Conservation (phyloP, 2,329 filamentous ascomycete genomes). For the Parasarocladium wereldwijsianum region DNA sequence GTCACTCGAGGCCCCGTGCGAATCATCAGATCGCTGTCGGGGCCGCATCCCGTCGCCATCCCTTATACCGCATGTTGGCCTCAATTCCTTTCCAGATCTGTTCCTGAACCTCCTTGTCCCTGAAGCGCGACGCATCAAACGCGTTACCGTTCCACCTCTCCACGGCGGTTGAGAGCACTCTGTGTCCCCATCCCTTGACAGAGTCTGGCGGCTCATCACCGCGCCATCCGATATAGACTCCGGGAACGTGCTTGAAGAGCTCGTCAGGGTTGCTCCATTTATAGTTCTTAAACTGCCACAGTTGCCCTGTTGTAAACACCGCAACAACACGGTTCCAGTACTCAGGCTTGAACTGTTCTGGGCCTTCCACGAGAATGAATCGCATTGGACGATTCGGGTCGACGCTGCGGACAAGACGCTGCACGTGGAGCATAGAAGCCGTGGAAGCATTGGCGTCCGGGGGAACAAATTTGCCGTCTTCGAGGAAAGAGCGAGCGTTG, state of each 20-base stretch:
- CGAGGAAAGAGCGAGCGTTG: conserved; percentile 90
- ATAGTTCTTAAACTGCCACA: conserved; percentile 98
- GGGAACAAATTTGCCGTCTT: conserved; percentile 67
- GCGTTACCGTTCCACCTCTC: conserved; percentile 61
- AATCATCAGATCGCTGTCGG: conserved; percentile 34
- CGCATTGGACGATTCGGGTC: conserved; percentile 61
- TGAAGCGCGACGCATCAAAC: conserved; percentile 48
- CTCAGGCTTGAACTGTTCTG: conserved; percentile 91
- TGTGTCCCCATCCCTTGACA: conserved; percentile 73
- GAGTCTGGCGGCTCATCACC: conserved; percentile 67
- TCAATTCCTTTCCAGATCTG: conserved; percentile 84
- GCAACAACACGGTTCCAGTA: conserved; percentile 94
- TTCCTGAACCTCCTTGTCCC: conserved; percentile 88
- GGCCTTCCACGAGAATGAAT: conserved; percentile 89
- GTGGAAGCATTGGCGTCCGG: conserved; percentile 54
- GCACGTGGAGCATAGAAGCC: conserved; percentile 73
- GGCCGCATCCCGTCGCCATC: conserved; percentile 63
- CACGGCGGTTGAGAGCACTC: conserved; percentile 64
- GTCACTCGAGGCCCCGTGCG: not conserved
- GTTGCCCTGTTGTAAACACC: conserved; percentile 93
- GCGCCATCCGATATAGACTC: conserved; percentile 83
- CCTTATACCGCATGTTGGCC: conserved; percentile 69
- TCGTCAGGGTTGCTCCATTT: conserved; percentile 86
- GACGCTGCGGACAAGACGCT: conserved; percentile 58
- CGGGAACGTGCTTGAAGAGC: conserved; percentile 76